These are phyloP conservation scores for Aspergillus baeticus DNA, from an alignment of 495 filamentous ascomycete genomes.

Conservation along the genomic window DNA sequence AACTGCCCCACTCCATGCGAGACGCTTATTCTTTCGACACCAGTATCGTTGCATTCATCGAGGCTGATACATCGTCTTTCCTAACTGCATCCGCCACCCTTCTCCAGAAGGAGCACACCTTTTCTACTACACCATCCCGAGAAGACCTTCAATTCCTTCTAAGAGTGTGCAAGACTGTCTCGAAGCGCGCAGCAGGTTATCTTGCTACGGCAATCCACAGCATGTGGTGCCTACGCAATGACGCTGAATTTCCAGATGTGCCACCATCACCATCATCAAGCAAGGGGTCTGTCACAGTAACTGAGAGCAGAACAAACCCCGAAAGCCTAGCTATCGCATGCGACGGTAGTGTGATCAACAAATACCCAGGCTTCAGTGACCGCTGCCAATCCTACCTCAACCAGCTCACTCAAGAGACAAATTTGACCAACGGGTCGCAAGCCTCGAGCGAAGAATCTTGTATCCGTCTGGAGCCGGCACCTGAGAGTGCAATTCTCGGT, in stretches of 20 bases:
- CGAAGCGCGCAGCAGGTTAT: conserved; percentile 59
- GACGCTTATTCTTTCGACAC: conserved; percentile 68
- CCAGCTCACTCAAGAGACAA: conserved; percentile 36
- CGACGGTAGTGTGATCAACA: conserved; percentile 61
- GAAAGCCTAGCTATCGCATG: conserved; percentile 50
- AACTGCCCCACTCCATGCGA: conserved; percentile 59
- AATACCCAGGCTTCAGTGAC: conserved; percentile 55
- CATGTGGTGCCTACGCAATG: conserved; percentile 57
- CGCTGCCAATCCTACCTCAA: conserved; percentile 50
- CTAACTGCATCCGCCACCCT: conserved; percentile 45
- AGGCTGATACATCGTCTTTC: conserved; percentile 46
- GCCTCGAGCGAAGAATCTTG: conserved; percentile 21
- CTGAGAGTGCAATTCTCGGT: conserved; percentile 55
- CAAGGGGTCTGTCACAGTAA: conserved; percentile 40
- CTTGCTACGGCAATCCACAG: conserved; percentile 65
- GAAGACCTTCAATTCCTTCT: conserved; percentile 57
- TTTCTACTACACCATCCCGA: conserved; percentile 40
- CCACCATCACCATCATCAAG: conserved; percentile 23
- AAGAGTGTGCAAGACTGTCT: conserved; percentile 52
- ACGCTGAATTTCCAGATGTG: conserved; percentile 38
- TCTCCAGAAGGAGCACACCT: conserved; percentile 52
- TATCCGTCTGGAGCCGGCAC: conserved; percentile 48
- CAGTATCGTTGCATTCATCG: conserved; percentile 59
- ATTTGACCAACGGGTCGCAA: conserved; percentile 7
- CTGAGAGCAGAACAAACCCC: conserved; percentile 34